Percentiles rank a stretch among this genome's conserved stretches.
Evolutionary conservation across 352 stramenopile genomes (phyloP).

Genomic region (Globisporangium splendens): DNA sequence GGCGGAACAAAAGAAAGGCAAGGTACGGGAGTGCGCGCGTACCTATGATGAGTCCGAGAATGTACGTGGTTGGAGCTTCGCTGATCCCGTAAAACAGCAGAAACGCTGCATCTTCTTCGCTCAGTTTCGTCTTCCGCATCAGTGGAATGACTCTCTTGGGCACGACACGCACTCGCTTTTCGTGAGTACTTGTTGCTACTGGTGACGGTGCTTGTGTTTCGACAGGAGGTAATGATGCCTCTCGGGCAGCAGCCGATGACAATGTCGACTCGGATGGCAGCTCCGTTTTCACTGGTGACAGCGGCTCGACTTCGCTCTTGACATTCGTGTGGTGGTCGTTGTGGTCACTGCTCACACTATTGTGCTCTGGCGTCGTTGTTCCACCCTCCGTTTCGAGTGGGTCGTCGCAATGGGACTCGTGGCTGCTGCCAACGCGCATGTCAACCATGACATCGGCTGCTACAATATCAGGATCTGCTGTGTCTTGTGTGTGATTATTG

Average conservation of each 20-base stretch:
- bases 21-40: slow-evolving; percentile 9
- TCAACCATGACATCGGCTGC: not conserved
- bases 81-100: slow-evolving; percentile 63
- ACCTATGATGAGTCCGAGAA: slow-evolving; percentile 61
- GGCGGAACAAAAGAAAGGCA: not conserved
- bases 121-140: slow-evolving; percentile 27
- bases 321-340: not conserved
- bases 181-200: not conserved
- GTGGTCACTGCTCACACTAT: not conserved
- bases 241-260: not conserved
- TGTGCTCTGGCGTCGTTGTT: not conserved
- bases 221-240: not conserved
- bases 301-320: not conserved
- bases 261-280: not conserved
- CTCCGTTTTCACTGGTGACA: not conserved
- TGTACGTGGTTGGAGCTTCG: slow-evolving; percentile 36
- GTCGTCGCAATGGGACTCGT: not conserved
- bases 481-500: not conserved
- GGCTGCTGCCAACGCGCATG: not conserved
- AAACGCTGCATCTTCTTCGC: slow-evolving; percentile 65
- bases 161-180: slow-evolving; percentile 2
- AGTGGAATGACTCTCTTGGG: slow-evolving; percentile 10
- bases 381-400: not conserved
- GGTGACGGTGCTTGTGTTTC: not conserved
- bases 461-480: not conserved